Percentiles rank a stretch among this genome's conserved stretches.
Conservation (phyloP, 345 rosid species). For the Salix dunnii region DNA sequence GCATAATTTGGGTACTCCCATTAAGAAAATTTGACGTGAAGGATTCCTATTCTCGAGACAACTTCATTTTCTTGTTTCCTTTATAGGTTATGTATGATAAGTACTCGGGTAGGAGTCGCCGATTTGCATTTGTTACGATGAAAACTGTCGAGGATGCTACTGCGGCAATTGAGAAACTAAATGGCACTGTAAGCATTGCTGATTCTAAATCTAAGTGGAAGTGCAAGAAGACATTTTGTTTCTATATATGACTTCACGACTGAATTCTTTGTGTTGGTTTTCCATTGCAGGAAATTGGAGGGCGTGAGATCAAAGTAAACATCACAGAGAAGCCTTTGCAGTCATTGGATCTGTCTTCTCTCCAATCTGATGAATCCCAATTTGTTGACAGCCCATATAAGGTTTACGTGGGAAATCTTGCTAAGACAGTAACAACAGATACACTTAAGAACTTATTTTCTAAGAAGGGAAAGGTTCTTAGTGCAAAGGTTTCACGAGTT, state of each 20-base stretch:
- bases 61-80: not conserved
- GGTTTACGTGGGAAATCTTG: slow-evolving; percentile 85
- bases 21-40: no score
- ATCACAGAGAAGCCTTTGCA: slow-evolving; percentile 69
- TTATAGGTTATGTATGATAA: slow-evolving; percentile 80
- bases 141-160: slow-evolving; percentile 80
- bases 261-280: not conserved
- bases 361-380: slow-evolving; percentile 66
- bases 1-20: not conserved
- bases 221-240: not conserved
- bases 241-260: not conserved
- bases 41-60: not conserved
- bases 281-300: slow-evolving; percentile 59
- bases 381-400: slow-evolving; percentile 67
- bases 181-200: slow-evolving; percentile 57
- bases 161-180: slow-evolving; percentile 71
- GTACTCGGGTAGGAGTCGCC: slow-evolving; percentile 68
- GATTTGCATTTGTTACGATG: slow-evolving; percentile 86
- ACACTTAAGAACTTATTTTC: slow-evolving; percentile 59
- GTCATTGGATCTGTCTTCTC: slow-evolving; percentile 40
- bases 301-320: slow-evolving; percentile 81
- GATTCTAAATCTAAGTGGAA: not conserved
- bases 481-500: slow-evolving; percentile 77
- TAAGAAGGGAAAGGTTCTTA: slow-evolving; percentile 66
- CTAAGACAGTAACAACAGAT: slow-evolving; percentile 70